A percentile compares a stretch with the other conserved stretches of the same genome.
phyloP scores from a whole-genome alignment of 495 filamentous ascomycete genomes.

The Neurospora sp. region DNA sequence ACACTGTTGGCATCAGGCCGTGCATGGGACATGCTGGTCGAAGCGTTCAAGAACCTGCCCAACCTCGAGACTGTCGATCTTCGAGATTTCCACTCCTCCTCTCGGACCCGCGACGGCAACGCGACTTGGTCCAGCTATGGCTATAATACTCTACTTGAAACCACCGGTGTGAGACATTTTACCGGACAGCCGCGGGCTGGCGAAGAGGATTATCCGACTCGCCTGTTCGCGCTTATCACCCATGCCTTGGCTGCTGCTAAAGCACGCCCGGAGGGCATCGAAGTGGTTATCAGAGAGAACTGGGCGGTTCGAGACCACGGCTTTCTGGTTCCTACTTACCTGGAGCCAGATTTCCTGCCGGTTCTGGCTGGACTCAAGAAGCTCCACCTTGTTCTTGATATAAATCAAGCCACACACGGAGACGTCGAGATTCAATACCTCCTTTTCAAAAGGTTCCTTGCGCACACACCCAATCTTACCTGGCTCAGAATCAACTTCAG shows the following conservation, averaged over 20 bases:
- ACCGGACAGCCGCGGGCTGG: background rate
- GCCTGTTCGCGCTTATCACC: slow-evolving; percentile 20
- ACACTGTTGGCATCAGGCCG: slow-evolving; percentile 28
- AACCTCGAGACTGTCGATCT: slow-evolving; percentile 39
- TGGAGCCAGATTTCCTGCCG: slow-evolving; percentile 14
- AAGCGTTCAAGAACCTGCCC: slow-evolving; percentile 37
- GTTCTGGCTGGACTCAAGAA: slow-evolving; percentile 23
- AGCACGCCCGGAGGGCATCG: slow-evolving; percentile 21
- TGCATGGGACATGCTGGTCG: slow-evolving; percentile 35
- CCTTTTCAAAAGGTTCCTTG: slow-evolving; percentile 18
- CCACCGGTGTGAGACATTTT: background rate
- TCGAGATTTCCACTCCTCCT: slow-evolving; percentile 35
- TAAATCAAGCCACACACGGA: slow-evolving; percentile 1
- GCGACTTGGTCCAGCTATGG: slow-evolving; percentile 28
- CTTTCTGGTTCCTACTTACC: slow-evolving; percentile 25
- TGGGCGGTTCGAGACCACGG: slow-evolving; percentile 14
- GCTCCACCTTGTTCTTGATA: slow-evolving; percentile 22
- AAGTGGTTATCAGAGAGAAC: slow-evolving; percentile 24
- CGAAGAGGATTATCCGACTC: slow-evolving; percentile 5
- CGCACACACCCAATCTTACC: slow-evolving; percentile 16
- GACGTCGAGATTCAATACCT: background rate
- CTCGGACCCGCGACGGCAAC: slow-evolving; percentile 20
- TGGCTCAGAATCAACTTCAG: slow-evolving; percentile 30
- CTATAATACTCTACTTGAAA: slow-evolving; percentile 9
- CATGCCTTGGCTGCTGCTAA: slow-evolving; percentile 25